Evolutionary conservation across 805 yeast genomes (phyloP).

Genomic region (Kodamaea hsintzibuensis): DNA sequence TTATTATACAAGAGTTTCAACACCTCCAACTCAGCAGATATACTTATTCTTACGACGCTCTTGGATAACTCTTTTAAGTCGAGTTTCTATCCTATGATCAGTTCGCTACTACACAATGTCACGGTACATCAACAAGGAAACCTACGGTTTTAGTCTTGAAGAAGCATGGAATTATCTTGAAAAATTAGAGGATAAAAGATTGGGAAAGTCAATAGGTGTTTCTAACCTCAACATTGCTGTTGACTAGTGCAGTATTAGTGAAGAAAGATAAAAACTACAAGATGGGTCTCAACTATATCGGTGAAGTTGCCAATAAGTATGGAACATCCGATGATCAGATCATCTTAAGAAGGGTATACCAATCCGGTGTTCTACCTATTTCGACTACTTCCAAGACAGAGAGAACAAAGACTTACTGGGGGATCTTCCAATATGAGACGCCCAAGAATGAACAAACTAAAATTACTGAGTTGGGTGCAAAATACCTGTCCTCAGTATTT

Average conservation of each 20-base stretch:
- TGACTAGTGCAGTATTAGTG: conserved; percentile 83
- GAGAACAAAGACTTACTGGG: conserved; percentile 61
- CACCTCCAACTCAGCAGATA: no score
- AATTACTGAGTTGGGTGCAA: conserved; percentile 55
- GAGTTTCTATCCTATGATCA: no score
- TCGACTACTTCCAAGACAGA: conserved; percentile 74
- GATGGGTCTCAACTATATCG: conserved; percentile 54
- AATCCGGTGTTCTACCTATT: conserved; percentile 71
- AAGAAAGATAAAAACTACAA: conserved; percentile 59
- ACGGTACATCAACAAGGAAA: conserved; percentile 35
- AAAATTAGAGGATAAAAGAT: conserved; percentile 58
- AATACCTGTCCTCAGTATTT: no score
- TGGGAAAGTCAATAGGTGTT: conserved; percentile 75
- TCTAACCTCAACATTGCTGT: conserved; percentile 76
- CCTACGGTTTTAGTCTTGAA: conserved; percentile 39
- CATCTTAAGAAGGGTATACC: conserved; percentile 81
- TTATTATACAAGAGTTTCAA: no score
- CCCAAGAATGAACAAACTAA: conserved; percentile 63
- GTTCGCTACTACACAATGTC: no score
- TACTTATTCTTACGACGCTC: no score
- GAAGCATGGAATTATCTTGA: conserved; percentile 75
- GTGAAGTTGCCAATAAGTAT: conserved; percentile 54
- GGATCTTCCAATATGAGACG: conserved; percentile 56
- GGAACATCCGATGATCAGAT: conserved; percentile 64
- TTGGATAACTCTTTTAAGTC: no score